Base-by-base conservation (phyloP, 2,329 filamentous ascomycete species). In the Alternaria gansuensis region DNA sequence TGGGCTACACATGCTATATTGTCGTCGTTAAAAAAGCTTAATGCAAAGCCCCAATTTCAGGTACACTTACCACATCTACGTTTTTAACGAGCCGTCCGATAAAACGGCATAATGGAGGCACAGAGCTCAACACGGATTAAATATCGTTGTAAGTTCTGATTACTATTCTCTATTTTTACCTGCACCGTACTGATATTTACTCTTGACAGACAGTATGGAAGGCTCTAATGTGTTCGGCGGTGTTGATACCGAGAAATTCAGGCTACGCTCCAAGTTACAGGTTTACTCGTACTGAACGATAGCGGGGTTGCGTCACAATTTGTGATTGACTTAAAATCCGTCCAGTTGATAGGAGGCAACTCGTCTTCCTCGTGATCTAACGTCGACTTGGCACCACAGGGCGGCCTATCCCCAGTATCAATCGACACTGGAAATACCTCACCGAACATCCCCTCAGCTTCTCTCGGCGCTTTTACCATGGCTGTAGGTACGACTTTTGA, bases 401-500 rank as follows among this genome's bases (percentile, higher is more conserved):
- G 28, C 28, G 43, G 43, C 21, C 43, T 46, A 23, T 28, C 43
- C 3, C 43, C 43, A 21, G 43, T n/a, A 3, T 31, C 33, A 3
- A 46, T 46, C 28, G 44, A 46, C 31, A 33, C 44, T 14, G 29
- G 17, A 34, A 46, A 33, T 17, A 28, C 17, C 4, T 21, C 43
- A 10, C 44, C 33, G 29, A 34, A 46, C 3, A 3, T 46, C 2
- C 17, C 29, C 21, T 46, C 29, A 1, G 29, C 44, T 21, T 34
- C 44, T 14, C 29, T 46, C 4, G 29, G 43, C 28, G 28, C 43
- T 14, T 9, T 46, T 13, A 28, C 43, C 23, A 46, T 46, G 28
- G 28, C 17, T 31, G n/a, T 46, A 46, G 28, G 43, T 23, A 33
- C 43, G 28, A 46, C 11, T 8, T 46, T 46, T 11, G 43, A 46